Conservation (phyloP, 2,329 filamentous ascomycete genomes). For the Tympanopsis confertula region DNA sequence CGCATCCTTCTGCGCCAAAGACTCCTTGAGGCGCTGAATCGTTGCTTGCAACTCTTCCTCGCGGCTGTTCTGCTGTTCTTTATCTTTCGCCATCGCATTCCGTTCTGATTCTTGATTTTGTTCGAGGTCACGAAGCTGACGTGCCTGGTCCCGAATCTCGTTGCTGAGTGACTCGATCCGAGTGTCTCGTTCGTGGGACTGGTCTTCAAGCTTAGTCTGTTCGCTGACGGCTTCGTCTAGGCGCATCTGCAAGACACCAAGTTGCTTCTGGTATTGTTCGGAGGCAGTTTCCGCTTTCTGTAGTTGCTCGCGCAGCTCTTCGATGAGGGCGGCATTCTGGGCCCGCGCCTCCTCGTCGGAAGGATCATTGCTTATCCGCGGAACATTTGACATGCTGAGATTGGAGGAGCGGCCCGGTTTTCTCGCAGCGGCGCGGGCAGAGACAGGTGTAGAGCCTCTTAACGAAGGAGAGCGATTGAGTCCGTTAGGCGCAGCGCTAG, state of each 20-base stretch:
- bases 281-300: slow-evolving; percentile 68
- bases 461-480: background rate
- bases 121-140: slow-evolving; percentile 83
- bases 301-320: slow-evolving; percentile 74
- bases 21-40: slow-evolving; percentile 86
- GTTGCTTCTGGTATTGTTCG: slow-evolving; percentile 73
- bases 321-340: slow-evolving; percentile 66
- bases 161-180: slow-evolving; percentile 70
- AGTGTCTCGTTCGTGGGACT: slow-evolving; percentile 75
- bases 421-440: background rate
- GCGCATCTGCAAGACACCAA: slow-evolving; percentile 71
- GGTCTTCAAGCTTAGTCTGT: slow-evolving; percentile 78
- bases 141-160: slow-evolving; percentile 71
- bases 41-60: slow-evolving; percentile 86
- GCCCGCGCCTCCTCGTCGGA: slow-evolving; percentile 64
- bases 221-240: slow-evolving; percentile 77
- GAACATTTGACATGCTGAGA: slow-evolving; percentile 1
- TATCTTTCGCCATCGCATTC: slow-evolving; percentile 77
- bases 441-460: background rate
- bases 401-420: background rate
- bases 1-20: slow-evolving; percentile 62
- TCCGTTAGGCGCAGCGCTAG: background rate
- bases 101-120: slow-evolving; percentile 85
- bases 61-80: slow-evolving; percentile 71
- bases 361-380: background rate